Percentiles rank a stretch among this genome's conserved stretches.
These are phyloP conservation scores for Pyrrhoderma lamaoense DNA, from an alignment of 1,284 basidiomycete genomes.

Conservation along the genomic window DNA sequence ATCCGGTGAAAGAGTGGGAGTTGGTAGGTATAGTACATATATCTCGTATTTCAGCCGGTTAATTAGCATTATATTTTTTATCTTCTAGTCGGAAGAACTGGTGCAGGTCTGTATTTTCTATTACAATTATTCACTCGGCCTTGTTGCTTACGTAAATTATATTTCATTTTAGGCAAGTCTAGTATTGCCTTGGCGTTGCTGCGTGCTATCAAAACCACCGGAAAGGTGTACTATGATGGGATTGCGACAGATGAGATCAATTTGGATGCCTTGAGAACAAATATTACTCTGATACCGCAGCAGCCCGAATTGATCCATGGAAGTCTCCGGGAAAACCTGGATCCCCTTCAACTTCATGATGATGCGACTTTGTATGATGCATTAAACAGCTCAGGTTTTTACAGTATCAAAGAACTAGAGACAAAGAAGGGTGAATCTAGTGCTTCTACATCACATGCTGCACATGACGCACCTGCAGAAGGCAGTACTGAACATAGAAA, in stretches of 20 bases:
- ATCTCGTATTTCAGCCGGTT: neutral
- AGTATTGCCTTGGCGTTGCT: conserved; percentile 36
- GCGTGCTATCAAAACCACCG: conserved; percentile 36
- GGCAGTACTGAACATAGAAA: conserved; percentile 31
- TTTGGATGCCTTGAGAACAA: conserved; percentile 35
- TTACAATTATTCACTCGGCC: neutral
- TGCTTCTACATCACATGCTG: neutral
- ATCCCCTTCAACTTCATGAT: conserved; percentile 40
- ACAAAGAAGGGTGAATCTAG: too few species aligned
- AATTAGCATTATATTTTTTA: neutral
- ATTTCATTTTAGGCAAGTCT: conserved; percentile 22
- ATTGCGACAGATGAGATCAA: conserved; percentile 29
- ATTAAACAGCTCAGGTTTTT: conserved; percentile 37
- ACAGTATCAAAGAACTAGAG: conserved; percentile 17
- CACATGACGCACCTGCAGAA: too few species aligned
- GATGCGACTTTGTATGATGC: conserved; percentile 43
- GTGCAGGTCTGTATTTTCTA: conserved; percentile 27
- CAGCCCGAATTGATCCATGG: conserved; percentile 30
- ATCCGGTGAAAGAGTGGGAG: conserved; percentile 37
- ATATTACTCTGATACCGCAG: conserved; percentile 44
- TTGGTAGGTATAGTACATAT: conserved; percentile 24
- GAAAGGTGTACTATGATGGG: conserved; percentile 35
- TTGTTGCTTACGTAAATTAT: neutral
- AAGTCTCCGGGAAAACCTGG: conserved; percentile 23
- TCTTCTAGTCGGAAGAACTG: conserved; percentile 34